Base-by-base conservation (phyloP, 441 rosid genomes). In the Gossypium lobatum region DNA sequence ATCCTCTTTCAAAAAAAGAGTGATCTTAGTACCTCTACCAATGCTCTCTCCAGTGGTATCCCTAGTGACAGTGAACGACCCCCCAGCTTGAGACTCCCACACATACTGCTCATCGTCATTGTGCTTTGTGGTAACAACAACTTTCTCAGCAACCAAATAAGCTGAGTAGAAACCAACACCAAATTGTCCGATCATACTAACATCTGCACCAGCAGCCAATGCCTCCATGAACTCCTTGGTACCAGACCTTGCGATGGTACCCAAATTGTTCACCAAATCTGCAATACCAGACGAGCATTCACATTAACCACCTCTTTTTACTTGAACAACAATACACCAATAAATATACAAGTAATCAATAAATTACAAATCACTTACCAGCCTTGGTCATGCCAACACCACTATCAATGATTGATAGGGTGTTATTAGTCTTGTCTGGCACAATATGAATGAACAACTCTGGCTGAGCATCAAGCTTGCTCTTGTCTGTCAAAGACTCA, bases 231-330 rank as follows among this genome's bases (percentile, higher is more conserved):
- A 88, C 54, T 88, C 92, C 79, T 88, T 88, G 17, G 92, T 86
- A 0, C 92, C 92, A 54, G 90, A 88, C 75, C 92, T 85, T 0
- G 90, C 90, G 60, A 88, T 88, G 0, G 90, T 88, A 71, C 92
- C 90, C n/a, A 88, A 88, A 39, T 88, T 88, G 85, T 88, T 88
- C n/a, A 88, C 92, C 89, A 88, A 79, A 78, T 88, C 91, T 6
- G n/a, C 37, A 31, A 31, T 1, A 31, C 34, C 34, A 28, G 34
- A 31, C 8, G 2, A 31, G 37, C 4, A 45, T 21, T 46, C 54
- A 20, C 54, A 20, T 42, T 42, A 26, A 2, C 16, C 1, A 18
- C 11, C 45, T 11, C 39, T 2, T 6, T 28, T 60, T 26, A 61
- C 2, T 28, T 6, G 11, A 28, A 4, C 11, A 63, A 63, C 37